A percentile compares a stretch with the other conserved stretches of the same genome.
These are phyloP conservation scores for Pleurotus tuber-regium DNA, from an alignment of 768 basidiomycete species.

Conservation along the genomic window DNA sequence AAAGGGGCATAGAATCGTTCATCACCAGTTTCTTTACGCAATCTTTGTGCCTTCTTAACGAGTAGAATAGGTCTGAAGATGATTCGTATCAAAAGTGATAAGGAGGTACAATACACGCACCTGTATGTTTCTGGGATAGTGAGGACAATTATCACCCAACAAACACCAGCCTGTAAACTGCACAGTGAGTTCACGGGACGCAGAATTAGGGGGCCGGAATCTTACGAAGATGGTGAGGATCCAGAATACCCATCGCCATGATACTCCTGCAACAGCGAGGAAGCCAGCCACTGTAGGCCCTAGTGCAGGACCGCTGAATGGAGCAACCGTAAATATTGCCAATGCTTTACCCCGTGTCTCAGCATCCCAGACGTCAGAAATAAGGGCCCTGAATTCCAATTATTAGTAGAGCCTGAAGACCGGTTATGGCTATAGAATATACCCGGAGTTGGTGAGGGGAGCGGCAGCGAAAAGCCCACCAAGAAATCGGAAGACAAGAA, in stretches of 20 bases:
- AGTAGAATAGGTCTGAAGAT: constrained; percentile 51
- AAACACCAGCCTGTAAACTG: constrained; percentile 41
- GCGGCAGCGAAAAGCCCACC: constrained; percentile 67
- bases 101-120: constrained; percentile 26
- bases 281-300: constrained; percentile 55
- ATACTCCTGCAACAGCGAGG: constrained; percentile 35
- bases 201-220: background rate
- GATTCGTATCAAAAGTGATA: background rate
- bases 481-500: constrained; percentile 73
- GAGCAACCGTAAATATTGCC: constrained; percentile 59
- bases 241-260: constrained; percentile 74
- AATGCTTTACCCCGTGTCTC: constrained; percentile 62
- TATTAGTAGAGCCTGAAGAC: constrained; percentile 3
- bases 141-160: constrained; percentile 46
- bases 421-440: background rate
- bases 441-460: constrained; percentile 71
- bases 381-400: constrained; percentile 35
- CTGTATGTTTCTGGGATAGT: constrained; percentile 68
- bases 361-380: constrained; percentile 64
- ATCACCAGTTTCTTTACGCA: constrained; percentile 53
- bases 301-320: constrained; percentile 65
- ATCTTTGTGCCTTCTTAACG: constrained; percentile 44
- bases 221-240: constrained; percentile 54
- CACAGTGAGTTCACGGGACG: background rate
- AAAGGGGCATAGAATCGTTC: constrained; percentile 48